Evolutionary conservation across 805 yeast genomes (phyloP), one percentile per base, ranked within the genome.

Genomic region (Ogataea degrootiae): DNA sequence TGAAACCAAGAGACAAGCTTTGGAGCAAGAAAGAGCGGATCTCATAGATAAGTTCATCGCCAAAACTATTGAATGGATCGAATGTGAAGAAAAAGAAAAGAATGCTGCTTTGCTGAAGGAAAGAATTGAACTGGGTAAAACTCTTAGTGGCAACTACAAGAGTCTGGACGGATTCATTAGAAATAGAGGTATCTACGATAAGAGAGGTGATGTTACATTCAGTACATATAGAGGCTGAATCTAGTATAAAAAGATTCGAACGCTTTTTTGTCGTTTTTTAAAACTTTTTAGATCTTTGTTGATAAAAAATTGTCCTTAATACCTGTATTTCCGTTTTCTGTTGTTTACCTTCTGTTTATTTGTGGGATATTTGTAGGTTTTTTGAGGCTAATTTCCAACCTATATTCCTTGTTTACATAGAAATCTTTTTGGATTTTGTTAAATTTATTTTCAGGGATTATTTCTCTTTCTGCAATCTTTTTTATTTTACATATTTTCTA

Each of bases 161-260:
- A 63, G 69, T 42, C 66, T 87, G 46, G 98, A 94, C 61, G 92
- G 94, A 1, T 90, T 85, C 54, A 66, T 89, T 42, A 82, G 99
- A 66, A 80, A 85, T 39, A 82, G 90, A 54, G 81, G 90, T 37
- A 70, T 82, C 37, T 87, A 80, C 60, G 99, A 94, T 67, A 78
- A 96, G 58, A 72, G 76, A 47, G 91, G 94, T 2, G 54, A 50
- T 46, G 51, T 64, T 35, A 58, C 59, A 6, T 61, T 64, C 36
- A 46, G 35, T 51, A 42, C 31, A 36, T 41, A 14, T 44, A 21
- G 2, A 14, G 16, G 15, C 16, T 44, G 14, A 11, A 26, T 9
- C 31, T 9, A 26, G 11, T 26, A 26, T 7, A 26, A 26, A 26
- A 11, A 26, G 9, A 26, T 9, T 26, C 11, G 31, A 9, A 9